Base-by-base conservation (phyloP, 306 rosid genomes). In the Crotalaria pallida region DNA sequence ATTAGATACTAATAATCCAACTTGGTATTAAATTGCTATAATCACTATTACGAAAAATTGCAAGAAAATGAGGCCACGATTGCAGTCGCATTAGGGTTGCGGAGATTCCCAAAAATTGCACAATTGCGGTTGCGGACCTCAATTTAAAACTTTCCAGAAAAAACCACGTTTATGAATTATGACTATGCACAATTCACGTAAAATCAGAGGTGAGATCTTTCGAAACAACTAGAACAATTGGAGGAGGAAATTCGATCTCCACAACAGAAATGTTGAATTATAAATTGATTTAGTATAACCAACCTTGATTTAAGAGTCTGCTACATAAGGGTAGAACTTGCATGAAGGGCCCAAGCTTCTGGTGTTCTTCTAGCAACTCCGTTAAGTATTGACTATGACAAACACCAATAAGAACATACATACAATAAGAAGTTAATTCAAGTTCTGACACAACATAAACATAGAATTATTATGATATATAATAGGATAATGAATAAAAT, bases 251-350 rank as follows among this genome's bases (percentile, higher is more conserved):
- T 17, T 57, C n/a, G n/a, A n/a, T n/a, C 41, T 38, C 23, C 53
- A 61, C 6, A 27, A 48, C 10, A 69, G 36, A 65, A 53, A 21
- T 41, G 7, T 16, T 58, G 18, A 67, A 70, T n/a, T n/a, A n/a
- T 19, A 18, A 29, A 51, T 49, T 47, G 69, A 78, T 71, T 34
- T 57, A 71, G 52, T 29, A 59, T 21, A 60, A 73, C 52, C 34
- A 15, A 85, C 89, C 86, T 85, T 85, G 84, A 73, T 82, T 85
- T 65, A 85, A 78, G 74, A 85, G 89, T 67, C 86, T 65, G 56
- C 81, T 73, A 74, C 82, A 85, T 7, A 85, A 74, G 63, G 89
- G 89, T 34, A 85, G 81, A 50, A 85, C 89, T 79, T 82, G 86
- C 73, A 79, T 62, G 79, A 85, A 85, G 17, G 89, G 89, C 53